Evolutionary conservation across 2,329 filamentous ascomycete genomes (phyloP).

Genomic region (Tothia fuscella): DNA sequence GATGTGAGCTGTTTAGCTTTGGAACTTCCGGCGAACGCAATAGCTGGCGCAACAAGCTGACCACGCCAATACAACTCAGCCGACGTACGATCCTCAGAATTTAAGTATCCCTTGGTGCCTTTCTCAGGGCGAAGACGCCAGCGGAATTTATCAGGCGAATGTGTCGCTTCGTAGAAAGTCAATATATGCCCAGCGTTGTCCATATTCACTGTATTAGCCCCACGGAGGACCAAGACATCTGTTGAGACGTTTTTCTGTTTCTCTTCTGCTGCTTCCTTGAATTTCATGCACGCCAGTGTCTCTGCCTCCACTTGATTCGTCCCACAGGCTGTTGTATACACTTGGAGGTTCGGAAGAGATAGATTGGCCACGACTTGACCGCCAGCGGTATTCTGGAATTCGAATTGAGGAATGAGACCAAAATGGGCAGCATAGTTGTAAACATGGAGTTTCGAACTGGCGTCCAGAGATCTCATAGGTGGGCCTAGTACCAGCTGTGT

Average conservation of each 20-base stretch:
- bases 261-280: conserved; percentile 26
- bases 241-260: neutral
- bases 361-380: conserved; percentile 14
- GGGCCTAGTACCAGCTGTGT: neutral
- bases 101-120: conserved; percentile 12
- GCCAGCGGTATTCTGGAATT: conserved; percentile 6
- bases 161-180: conserved; percentile 20
- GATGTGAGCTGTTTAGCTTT: conserved; percentile 16
- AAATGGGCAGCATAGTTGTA: conserved; percentile 32
- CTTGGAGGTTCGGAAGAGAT: conserved; percentile 24
- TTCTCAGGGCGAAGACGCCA: neutral
- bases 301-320: conserved; percentile 20
- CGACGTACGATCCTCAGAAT: conserved; percentile 20
- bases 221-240: conserved; percentile 16
- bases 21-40: conserved; percentile 8
- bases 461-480: neutral
- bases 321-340: conserved; percentile 21
- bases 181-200: conserved; percentile 28
- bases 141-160: neutral
- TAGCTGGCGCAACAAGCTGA: conserved; percentile 21
- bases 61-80: too few relatives aligned
- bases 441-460: conserved; percentile 14
- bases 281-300: conserved; percentile 24
- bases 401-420: conserved; percentile 22
- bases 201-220: conserved; percentile 21